Evolutionary conservation across 768 basidiomycete species (phyloP).

Genomic region (Boletus rubescentipes): DNA sequence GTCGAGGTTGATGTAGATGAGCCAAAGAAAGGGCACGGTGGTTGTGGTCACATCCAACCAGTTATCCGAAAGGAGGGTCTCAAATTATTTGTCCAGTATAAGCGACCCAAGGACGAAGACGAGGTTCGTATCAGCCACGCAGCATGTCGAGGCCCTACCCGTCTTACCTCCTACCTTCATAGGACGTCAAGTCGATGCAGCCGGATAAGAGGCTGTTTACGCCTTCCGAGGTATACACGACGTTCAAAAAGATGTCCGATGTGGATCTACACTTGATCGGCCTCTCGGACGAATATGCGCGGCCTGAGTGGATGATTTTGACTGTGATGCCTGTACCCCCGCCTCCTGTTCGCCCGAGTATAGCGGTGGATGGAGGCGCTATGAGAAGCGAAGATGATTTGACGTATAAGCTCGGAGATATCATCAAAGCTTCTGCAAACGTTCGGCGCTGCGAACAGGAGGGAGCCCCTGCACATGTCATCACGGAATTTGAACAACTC

Average conservation of each 20-base stretch:
- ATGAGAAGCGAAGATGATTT: slow-evolving; percentile 98
- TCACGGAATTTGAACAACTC: slow-evolving; percentile 93
- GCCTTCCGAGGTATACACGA: slow-evolving; percentile 86
- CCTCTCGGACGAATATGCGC: slow-evolving; percentile 91
- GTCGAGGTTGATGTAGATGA: slow-evolving; percentile 64
- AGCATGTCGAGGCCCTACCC: slow-evolving; percentile 11
- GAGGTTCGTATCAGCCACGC: slow-evolving; percentile 60
- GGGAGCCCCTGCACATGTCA: slow-evolving; percentile 94
- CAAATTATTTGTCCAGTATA: slow-evolving; percentile 93
- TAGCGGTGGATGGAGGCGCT: slow-evolving; percentile 93
- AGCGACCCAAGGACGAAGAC: slow-evolving; percentile 91
- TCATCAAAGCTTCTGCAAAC: slow-evolving; percentile 92
- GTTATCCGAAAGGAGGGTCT: slow-evolving; percentile 90
- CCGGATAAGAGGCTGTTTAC: slow-evolving; percentile 82
- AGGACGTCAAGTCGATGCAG: slow-evolving; percentile 81
- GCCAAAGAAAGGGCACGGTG: slow-evolving; percentile 90
- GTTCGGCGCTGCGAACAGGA: slow-evolving; percentile 93
- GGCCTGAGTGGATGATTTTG: slow-evolving; percentile 99
- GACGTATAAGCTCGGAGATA: slow-evolving; percentile 96
- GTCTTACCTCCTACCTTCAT: slow-evolving; percentile 2
- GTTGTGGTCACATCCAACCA: slow-evolving; percentile 93
- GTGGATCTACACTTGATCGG: slow-evolving; percentile 87
- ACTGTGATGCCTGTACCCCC: slow-evolving; percentile 98
- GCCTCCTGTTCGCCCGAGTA: slow-evolving; percentile 96
- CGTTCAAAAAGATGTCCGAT: slow-evolving; percentile 94